Base-by-base conservation (phyloP, 169 alveolate genomes). In the Condylostoma magnum region DNA sequence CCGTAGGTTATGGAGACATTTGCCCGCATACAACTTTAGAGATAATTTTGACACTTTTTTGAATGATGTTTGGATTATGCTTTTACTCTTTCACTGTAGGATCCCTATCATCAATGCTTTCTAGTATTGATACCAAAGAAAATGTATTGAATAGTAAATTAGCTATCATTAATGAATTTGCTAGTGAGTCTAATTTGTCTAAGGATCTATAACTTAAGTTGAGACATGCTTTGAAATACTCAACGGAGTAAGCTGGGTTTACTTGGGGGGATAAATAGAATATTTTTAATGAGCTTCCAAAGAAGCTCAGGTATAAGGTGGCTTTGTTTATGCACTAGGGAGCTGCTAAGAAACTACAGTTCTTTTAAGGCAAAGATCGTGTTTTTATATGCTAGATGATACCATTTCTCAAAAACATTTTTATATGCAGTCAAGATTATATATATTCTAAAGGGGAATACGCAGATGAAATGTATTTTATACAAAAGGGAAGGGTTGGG, bases 1-100 rank as follows among this genome's bases (percentile, higher is more conserved):
- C 90, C 0, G 90, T 86, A 15, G 93, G 93, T 8, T 86, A 79
- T 76, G 93, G 93, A 4, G 93, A 86, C 69, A 82, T 86, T n/a
- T 65, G 76, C 12, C 67, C 89, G 12, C 30, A 47, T 6, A 73
- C 80, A 0, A 44, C 43, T n/a, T 33, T 55, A 4, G 53, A 70
- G 30, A 52, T 20, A 28, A 22, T 70, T 37, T 1, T 37, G n/a
- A 38, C 44, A 3, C 34, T 55, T 3, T 34, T 28, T 8, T 69
- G 73, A 30, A 74, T 80, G 82, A 38, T 80, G 22, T 47, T 57
- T 12, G 87, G 87, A 51, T 77, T 74, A 4, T 63, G 74, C 6
- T 80, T 80, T 68, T 73, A 69, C n/a, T 74, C 83, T 20, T 56
- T 66, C 8, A 68, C 78, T 10, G 69, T 73, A 33, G 87, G 87